These are phyloP conservation scores for Isatis lusitanica DNA, from an alignment of 441 rosid genomes.

Conservation along the genomic window DNA sequence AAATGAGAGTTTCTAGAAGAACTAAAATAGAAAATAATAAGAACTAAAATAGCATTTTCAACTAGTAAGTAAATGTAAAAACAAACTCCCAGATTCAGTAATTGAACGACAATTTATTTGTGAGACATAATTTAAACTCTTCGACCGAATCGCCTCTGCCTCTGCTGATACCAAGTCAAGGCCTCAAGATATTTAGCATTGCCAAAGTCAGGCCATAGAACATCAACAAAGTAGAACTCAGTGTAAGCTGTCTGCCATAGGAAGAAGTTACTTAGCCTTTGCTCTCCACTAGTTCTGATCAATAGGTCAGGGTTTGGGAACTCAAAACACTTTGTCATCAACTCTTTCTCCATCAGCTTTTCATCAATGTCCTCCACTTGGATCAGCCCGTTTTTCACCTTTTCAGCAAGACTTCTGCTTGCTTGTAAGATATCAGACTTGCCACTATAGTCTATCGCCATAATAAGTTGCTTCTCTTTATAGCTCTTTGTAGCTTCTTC, in stretches of 20 bases:
- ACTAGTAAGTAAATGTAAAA: too few relatives aligned
- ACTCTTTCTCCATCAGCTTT: slow-evolving; percentile 1
- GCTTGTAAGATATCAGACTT: slow-evolving; percentile 36
- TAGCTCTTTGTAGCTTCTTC: slow-evolving; percentile 29
- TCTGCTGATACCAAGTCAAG: too few relatives aligned
- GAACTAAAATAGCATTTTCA: too few relatives aligned
- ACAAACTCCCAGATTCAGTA: too few relatives aligned
- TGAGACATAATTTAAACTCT: too few relatives aligned
- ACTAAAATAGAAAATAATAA: too few relatives aligned
- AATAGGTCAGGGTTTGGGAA: slow-evolving; percentile 41
- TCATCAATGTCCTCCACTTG: background rate
- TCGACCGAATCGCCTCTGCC: too few relatives aligned
- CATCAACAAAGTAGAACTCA: slow-evolving; percentile 11
- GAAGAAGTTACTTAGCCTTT: slow-evolving; percentile 47
- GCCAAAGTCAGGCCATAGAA: background rate
- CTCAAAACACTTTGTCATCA: slow-evolving; percentile 25
- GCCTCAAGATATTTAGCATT: too few relatives aligned
- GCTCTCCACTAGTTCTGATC: slow-evolving; percentile 35
- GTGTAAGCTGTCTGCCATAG: slow-evolving; percentile 45
- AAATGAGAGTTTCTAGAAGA: too few relatives aligned
- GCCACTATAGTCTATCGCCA: slow-evolving; percentile 39
- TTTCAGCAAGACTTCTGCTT: slow-evolving; percentile 34
- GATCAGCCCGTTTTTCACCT: slow-evolving; percentile 12
- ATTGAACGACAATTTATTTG: too few relatives aligned
- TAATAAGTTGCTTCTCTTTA: background rate